Conservation (phyloP, 495 filamentous ascomycete species). For the Staphylotrichum longicolle region DNA sequence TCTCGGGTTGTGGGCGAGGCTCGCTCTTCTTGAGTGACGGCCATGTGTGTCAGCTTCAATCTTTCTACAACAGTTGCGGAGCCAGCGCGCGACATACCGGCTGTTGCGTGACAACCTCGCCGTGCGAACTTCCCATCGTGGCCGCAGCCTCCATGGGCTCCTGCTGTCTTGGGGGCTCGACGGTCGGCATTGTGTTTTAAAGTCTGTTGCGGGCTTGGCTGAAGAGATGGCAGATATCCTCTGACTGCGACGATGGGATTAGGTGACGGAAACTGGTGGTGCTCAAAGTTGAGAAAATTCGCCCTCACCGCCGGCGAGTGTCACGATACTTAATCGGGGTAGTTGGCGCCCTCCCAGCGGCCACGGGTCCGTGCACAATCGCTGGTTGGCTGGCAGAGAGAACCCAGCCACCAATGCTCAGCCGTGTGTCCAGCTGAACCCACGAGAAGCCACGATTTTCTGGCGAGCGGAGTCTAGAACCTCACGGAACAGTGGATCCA, state of each 20-base stretch:
- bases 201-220: neutral
- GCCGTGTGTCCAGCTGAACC: neutral
- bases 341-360: neutral
- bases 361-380: neutral
- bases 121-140: neutral
- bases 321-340: neutral
- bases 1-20: constrained; percentile 15
- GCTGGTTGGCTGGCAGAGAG: neutral
- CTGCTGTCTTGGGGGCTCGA: constrained; percentile 26
- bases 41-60: neutral
- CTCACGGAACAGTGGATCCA: too few relatives aligned
- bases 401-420: neutral
- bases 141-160: constrained; percentile 28
- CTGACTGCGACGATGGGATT: too few relatives aligned
- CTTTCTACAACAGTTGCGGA: neutral
- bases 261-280: neutral
- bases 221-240: too few relatives aligned
- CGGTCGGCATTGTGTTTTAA: constrained; percentile 24
- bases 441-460: too few relatives aligned
- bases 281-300: neutral
- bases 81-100: constrained; percentile 11
- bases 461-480: too few relatives aligned
- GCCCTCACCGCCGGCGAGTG: neutral
- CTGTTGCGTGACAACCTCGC: constrained; percentile 16
- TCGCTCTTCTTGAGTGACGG: constrained; percentile 12